phyloP scores from a whole-genome alignment of 164 flowering plant species.

The Buxus sempervirens region DNA sequence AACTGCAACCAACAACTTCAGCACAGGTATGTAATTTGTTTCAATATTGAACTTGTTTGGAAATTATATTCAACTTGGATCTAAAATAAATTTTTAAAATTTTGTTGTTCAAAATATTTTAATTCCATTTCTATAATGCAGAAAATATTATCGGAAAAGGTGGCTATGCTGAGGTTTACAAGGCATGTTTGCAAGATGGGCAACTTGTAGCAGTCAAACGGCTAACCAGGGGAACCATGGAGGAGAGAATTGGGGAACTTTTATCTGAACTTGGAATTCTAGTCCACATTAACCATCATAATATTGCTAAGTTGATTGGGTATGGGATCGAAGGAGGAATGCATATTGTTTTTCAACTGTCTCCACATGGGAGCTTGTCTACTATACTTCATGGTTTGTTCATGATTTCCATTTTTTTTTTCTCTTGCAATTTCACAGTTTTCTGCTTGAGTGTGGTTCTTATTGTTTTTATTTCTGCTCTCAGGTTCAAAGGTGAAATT shows the following conservation, averaged over 20 bases:
- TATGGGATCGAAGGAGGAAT: constrained; percentile 71
- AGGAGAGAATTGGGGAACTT: constrained; percentile 51
- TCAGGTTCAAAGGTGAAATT: constrained; percentile 45
- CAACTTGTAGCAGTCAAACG: constrained; percentile 55
- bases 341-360: constrained; percentile 59
- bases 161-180: constrained; percentile 74
- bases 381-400: constrained; percentile 53
- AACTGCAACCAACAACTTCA: constrained; percentile 70
- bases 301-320: constrained; percentile 55
- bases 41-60: neutral
- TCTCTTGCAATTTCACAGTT: neutral
- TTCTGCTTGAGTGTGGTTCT: neutral
- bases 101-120: no score
- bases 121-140: constrained; percentile 10
- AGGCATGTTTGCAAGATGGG: constrained; percentile 43
- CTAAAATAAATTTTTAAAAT: no score
- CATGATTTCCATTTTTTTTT: neutral
- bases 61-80: no score
- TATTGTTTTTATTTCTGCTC: neutral
- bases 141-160: constrained; percentile 68
- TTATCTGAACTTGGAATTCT: constrained; percentile 64
- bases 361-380: constrained; percentile 66
- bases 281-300: constrained; percentile 68
- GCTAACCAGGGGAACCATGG: constrained; percentile 39
- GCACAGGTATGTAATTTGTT: constrained; percentile 40